phyloP scores from a whole-genome alignment of 371 early-diverging fungal genomes.

The Rozella allomycis region DNA sequence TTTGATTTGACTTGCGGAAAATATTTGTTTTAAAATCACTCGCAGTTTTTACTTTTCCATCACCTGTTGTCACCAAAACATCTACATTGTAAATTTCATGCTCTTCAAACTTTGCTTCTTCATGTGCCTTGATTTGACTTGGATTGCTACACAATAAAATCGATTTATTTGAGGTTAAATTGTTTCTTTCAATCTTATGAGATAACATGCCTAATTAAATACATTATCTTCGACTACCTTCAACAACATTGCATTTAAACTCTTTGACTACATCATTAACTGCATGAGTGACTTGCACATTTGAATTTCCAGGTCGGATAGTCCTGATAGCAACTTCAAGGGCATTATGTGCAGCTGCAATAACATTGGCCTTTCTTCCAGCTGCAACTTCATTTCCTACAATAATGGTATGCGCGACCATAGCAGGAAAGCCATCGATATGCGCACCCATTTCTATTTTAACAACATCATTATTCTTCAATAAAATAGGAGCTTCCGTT shows the following conservation, averaged over 20 bases:
- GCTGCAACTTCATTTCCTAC: conserved; percentile 8
- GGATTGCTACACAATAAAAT: no score
- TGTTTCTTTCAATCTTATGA: conserved; percentile 54
- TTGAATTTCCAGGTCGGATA: conserved; percentile 60
- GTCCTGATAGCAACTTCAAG: conserved; percentile 51
- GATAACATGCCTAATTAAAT: conserved; percentile 35
- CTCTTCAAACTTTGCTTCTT: conserved; percentile 46
- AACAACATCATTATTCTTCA: conserved; percentile 59
- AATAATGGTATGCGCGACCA: conserved; percentile 60
- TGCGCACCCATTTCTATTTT: conserved; percentile 82
- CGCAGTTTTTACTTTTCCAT: conserved; percentile 35
- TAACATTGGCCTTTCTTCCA: conserved; percentile 47
- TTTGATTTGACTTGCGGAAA: conserved; percentile 50
- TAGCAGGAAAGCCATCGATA: conserved; percentile 73
- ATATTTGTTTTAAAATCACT: conserved; percentile 53
- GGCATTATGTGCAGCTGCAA: conserved; percentile 61
- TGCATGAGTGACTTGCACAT: conserved; percentile 47
- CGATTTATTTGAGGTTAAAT: conserved; percentile 50
- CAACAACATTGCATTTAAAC: conserved; percentile 63
- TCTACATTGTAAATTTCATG: conserved; percentile 66
- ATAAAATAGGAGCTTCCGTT: conserved; percentile 15
- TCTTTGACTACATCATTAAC: conserved; percentile 49
- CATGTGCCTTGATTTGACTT: conserved; percentile 44
- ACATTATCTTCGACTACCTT: conserved; percentile 18
- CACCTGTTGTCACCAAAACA: conserved; percentile 47